Percentiles rank a stretch among this genome's conserved stretches.
Conservation (phyloP, 495 filamentous ascomycete species). For the Friedmanniomyces endolithicus region DNA sequence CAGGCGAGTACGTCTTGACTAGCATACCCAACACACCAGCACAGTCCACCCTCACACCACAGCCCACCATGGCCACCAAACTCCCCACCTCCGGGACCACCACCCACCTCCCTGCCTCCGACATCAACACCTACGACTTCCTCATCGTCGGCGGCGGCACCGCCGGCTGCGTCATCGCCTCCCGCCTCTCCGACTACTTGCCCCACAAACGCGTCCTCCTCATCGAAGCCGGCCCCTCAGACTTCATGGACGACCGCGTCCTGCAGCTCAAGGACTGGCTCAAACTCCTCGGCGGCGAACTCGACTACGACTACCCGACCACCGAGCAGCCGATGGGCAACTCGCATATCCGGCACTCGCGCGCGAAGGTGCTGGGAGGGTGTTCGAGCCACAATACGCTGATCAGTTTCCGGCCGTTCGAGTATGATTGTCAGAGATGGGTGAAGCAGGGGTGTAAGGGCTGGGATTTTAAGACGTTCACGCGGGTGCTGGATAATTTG, state of each 20-base stretch:
- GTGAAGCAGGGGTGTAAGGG: slow-evolving; percentile 56
- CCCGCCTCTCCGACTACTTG: slow-evolving; percentile 41
- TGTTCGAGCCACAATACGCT: slow-evolving; percentile 81
- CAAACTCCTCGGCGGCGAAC: slow-evolving; percentile 60
- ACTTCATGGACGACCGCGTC: slow-evolving; percentile 56
- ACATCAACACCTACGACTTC: slow-evolving; percentile 65
- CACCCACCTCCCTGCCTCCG: slow-evolving; percentile 44
- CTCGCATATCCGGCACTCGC: slow-evolving; percentile 70
- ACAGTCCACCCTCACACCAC: not conserved
- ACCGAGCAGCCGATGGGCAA: slow-evolving; percentile 68
- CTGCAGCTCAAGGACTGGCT: slow-evolving; percentile 73
- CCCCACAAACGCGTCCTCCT: slow-evolving; percentile 31
- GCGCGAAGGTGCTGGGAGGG: slow-evolving; percentile 73
- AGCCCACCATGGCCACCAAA: not conserved
- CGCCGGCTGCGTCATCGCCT: slow-evolving; percentile 75
- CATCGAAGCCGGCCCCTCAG: slow-evolving; percentile 35
- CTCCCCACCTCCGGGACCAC: slow-evolving; percentile 43
- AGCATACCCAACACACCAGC: not conserved
- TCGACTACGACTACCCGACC: slow-evolving; percentile 80
- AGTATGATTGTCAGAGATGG: slow-evolving; percentile 67
- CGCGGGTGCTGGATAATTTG: slow-evolving; percentile 58
- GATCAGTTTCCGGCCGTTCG: slow-evolving; percentile 73
- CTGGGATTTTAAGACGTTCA: slow-evolving; percentile 71
- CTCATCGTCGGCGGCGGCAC: slow-evolving; percentile 80
- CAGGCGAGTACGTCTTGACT: not conserved